Base-by-base conservation (phyloP, 768 basidiomycete species). In the Rhizopogon rudus region DNA sequence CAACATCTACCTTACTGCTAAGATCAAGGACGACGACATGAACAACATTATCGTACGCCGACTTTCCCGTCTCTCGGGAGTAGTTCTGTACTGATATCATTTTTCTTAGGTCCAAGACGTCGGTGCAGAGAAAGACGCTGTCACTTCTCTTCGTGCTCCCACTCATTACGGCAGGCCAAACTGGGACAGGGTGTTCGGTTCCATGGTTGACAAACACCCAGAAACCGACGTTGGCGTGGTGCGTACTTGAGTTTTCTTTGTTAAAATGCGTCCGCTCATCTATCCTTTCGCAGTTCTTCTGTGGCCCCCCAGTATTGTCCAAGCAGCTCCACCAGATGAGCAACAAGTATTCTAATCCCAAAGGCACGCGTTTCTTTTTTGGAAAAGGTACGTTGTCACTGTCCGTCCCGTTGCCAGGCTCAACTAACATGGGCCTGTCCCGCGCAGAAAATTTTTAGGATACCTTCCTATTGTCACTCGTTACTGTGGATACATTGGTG, bases 101-200 rank as follows among this genome's bases (percentile, higher is more conserved):
- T 43, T 1, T 44, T 49, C 28, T 52, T 57, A 85, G 82, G 79
- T 89, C 6, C 88, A 93, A 64, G 93, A 96, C 61, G 93, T 97
- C 39, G 95, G 95, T 51, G 89, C 91, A 1, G 91, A 96, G 58
- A 87, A 86, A 72, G 95, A 98, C 63, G 87, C 93, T 3, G 89
- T 98, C 67, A 96, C 94, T 3, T 80, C 85, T 1, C 76, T 97
- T 10, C 81, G 93, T 20, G 87, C 95, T 0, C 95, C 95, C 0
- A 98, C 95, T 9, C 93, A 96, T 72, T 95, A 88, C 65, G 91
- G 94, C 42, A 74, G 93, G 56, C 93, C 93, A 14, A 93, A 95
- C 69, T 89, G 86, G 88, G 85, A 87, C 60, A 78, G 80, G 43
- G 82, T 87, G 13, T 91, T 89, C 71, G 65, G 73, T 33, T 87